Conservation (phyloP, 345 rosid species). For the Ricinus communis region DNA sequence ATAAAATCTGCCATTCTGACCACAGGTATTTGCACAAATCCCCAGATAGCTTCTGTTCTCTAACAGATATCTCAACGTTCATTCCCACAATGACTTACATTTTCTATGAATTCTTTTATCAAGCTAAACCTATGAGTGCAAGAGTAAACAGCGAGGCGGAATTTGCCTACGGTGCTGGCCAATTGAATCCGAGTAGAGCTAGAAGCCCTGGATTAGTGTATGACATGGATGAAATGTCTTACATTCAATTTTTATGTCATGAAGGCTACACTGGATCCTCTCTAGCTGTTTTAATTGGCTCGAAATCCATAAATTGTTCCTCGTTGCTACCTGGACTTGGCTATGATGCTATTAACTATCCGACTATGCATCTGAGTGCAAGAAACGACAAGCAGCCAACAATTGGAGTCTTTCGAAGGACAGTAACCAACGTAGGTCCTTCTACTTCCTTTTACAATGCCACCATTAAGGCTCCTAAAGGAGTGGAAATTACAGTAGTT, state of each 20-base stretch:
- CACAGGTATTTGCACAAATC: slow-evolving; percentile 48
- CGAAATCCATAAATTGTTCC: slow-evolving; percentile 62
- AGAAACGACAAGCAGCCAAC: slow-evolving; percentile 32
- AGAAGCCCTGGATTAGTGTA: slow-evolving; percentile 68
- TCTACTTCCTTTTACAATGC: slow-evolving; percentile 52
- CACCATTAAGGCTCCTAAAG: slow-evolving; percentile 55
- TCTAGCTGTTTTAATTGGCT: slow-evolving; percentile 48
- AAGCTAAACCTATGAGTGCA: slow-evolving; percentile 70
- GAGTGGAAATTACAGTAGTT: slow-evolving; percentile 55
- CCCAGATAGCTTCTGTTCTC: neutral
- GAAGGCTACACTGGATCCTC: slow-evolving; percentile 73
- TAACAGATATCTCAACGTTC: no score
- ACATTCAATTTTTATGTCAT: slow-evolving; percentile 74
- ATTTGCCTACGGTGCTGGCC: slow-evolving; percentile 84
- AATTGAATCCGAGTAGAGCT: slow-evolving; percentile 63
- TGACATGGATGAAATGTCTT: slow-evolving; percentile 68
- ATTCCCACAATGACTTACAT: neutral
- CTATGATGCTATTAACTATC: slow-evolving; percentile 78
- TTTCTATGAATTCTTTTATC: neutral
- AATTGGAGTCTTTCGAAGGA: slow-evolving; percentile 50
- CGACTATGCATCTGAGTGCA: slow-evolving; percentile 65
- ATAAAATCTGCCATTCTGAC: slow-evolving; percentile 90
- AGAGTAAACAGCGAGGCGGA: slow-evolving; percentile 58
- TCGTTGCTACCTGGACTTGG: slow-evolving; percentile 66
- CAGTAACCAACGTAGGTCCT: slow-evolving; percentile 76